Evolutionary conservation across 768 basidiomycete genomes (phyloP).

Genomic region (Steccherinum ochraceum): DNA sequence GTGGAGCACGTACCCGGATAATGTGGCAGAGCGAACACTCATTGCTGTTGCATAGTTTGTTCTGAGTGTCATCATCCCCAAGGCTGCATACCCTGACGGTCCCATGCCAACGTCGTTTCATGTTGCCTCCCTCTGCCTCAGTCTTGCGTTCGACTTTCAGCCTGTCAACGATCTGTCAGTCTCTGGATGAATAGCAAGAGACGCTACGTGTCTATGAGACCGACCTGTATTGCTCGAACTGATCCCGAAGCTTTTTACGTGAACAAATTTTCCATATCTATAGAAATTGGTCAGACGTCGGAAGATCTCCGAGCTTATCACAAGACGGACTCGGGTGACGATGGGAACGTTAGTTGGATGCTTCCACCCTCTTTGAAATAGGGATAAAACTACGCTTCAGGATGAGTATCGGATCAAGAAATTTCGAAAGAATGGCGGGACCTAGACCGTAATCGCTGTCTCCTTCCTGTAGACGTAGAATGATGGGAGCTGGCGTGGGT

Average conservation of each 20-base stretch:
- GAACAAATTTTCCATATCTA: slow-evolving; percentile 21
- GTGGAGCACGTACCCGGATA: slow-evolving; percentile 9
- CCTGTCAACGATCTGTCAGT: slow-evolving; percentile 7
- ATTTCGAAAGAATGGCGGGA: not conserved
- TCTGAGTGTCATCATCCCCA: slow-evolving; percentile 13
- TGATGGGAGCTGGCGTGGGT: not conserved
- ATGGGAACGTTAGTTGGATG: not conserved
- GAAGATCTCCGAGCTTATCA: slow-evolving; percentile 10
- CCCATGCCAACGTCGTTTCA: slow-evolving; percentile 22
- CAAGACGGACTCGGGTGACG: slow-evolving; percentile 5
- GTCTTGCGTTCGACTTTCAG: slow-evolving; percentile 13
- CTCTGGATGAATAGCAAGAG: not conserved
- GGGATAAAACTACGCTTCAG: not conserved
- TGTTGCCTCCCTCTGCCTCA: slow-evolving; percentile 9
- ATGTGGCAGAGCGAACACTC: slow-evolving; percentile 19
- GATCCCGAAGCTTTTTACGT: slow-evolving; percentile 5
- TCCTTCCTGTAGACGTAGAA: not conserved
- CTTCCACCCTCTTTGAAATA: not conserved
- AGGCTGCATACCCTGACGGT: slow-evolving; percentile 17
- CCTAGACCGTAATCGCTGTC: not conserved
- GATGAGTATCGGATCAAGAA: not conserved
- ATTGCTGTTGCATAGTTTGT: slow-evolving; percentile 9
- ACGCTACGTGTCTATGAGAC: not conserved
- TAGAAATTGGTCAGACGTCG: not conserved
- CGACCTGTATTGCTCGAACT: slow-evolving; percentile 17